phyloP scores from a whole-genome alignment of 768 basidiomycete species.

The Pleurotus platypus region DNA sequence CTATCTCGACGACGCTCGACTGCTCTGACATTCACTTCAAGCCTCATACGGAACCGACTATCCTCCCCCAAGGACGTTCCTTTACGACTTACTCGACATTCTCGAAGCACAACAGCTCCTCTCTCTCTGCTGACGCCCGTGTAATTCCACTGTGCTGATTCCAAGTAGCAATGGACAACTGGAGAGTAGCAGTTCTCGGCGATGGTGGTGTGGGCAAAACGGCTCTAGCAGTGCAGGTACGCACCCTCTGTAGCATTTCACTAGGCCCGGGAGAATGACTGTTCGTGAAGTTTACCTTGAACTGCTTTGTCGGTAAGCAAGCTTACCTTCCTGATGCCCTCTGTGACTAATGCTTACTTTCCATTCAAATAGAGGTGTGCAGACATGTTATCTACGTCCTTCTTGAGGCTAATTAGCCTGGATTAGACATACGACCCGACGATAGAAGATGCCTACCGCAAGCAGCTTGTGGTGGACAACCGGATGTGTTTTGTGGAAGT shows the following conservation, averaged over 20 bases:
- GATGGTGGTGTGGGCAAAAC: conserved; percentile 99
- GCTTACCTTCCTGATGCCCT: not conserved
- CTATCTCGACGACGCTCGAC: conserved; percentile 13
- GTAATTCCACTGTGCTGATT: not conserved
- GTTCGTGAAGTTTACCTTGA: conserved; percentile 77
- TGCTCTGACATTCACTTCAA: conserved; percentile 14
- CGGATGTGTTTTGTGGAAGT: conserved; percentile 95
- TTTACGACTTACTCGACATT: conserved; percentile 9
- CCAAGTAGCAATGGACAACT: conserved; percentile 74
- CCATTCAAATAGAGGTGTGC: conserved; percentile 48
- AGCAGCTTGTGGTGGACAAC: conserved; percentile 92
- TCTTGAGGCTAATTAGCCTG: conserved; percentile 13
- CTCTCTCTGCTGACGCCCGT: not conserved
- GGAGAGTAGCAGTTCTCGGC: conserved; percentile 94
- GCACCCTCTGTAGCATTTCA: conserved; percentile 21
- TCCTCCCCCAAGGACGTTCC: conserved; percentile 13
- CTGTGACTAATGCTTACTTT: conserved; percentile 1
- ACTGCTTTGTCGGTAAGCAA: conserved; percentile 89
- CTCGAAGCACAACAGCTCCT: not conserved
- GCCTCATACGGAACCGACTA: conserved; percentile 14
- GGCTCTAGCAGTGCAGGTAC: conserved; percentile 89
- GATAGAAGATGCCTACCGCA: conserved; percentile 97
- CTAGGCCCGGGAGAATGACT: conserved; percentile 9
- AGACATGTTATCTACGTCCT: not conserved
- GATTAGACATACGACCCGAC: conserved; percentile 92